These are phyloP conservation scores for Yamadazyma blattariae DNA, from an alignment of 1,139 yeast genomes.

Conservation along the genomic window DNA sequence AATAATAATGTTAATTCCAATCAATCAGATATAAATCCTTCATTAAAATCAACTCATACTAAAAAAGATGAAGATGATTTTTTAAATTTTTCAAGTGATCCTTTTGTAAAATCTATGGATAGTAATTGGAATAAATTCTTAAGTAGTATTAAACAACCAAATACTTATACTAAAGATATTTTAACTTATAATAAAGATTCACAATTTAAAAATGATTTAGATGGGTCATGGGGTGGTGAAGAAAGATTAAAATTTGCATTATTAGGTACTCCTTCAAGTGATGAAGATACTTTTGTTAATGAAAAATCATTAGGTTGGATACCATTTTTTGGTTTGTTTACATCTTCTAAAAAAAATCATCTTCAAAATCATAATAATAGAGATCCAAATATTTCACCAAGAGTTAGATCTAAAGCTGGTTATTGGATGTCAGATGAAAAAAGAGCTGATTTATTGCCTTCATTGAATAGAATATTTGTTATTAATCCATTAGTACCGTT, in stretches of 20 bases:
- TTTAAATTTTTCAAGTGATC: conserved; percentile 36
- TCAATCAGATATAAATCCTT: neutral
- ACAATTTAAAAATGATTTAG: conserved; percentile 22
- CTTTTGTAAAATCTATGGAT: conserved; percentile 35
- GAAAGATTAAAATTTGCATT: conserved; percentile 56
- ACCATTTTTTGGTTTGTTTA: neutral
- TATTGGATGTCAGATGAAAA: conserved; percentile 69
- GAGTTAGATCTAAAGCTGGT: conserved; percentile 55
- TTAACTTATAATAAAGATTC: conserved; percentile 22
- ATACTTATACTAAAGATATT: conserved; percentile 30
- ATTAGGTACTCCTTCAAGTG: conserved; percentile 36
- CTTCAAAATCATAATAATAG: conserved; percentile 2
- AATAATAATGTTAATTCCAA: conserved; percentile 27
- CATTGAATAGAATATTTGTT: conserved; percentile 55
- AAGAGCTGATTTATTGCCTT: conserved; percentile 64
- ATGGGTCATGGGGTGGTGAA: conserved; percentile 69
- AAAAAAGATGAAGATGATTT: conserved; percentile 30
- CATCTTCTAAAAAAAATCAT: neutral
- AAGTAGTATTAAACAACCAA: conserved; percentile 34
- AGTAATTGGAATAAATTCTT: conserved; percentile 40
- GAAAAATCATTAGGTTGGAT: conserved; percentile 11
- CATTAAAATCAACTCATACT: neutral
- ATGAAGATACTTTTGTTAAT: conserved; percentile 24
- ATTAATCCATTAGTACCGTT: conserved; percentile 82
- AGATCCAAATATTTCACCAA: conserved; percentile 23